A percentile compares a stretch with the other conserved stretches of the same genome.
These are phyloP conservation scores for Lyophyllum decastes DNA, from an alignment of 768 basidiomycete genomes.

Conservation along the genomic window DNA sequence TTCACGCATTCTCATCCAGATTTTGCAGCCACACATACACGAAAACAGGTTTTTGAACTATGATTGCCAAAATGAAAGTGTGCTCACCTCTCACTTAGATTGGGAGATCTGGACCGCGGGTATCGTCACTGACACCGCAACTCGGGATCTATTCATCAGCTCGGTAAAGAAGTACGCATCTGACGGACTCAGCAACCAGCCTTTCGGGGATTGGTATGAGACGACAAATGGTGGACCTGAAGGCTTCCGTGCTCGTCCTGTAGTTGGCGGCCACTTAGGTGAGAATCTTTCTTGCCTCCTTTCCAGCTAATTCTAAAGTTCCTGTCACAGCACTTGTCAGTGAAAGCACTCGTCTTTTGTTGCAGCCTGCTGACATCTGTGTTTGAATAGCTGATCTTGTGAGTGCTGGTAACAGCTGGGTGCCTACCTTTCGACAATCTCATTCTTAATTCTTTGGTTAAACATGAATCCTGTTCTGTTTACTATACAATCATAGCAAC, in stretches of 20 bases:
- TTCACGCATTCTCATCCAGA: neutral
- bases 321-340: slow-evolving; percentile 17
- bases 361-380: neutral
- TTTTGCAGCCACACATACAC: slow-evolving; percentile 49
- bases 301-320: slow-evolving; percentile 13
- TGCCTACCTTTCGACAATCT: too few relatives aligned
- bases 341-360: neutral
- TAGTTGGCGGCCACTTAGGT: slow-evolving; percentile 59
- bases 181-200: slow-evolving; percentile 41
- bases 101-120: slow-evolving; percentile 66
- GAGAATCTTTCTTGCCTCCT: neutral
- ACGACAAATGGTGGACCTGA: slow-evolving; percentile 47
- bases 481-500: too few relatives aligned
- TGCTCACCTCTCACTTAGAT: slow-evolving; percentile 31
- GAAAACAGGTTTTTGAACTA: slow-evolving; percentile 37
- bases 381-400: slow-evolving; percentile 9
- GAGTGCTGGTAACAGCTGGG: neutral
- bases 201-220: slow-evolving; percentile 58
- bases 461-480: too few relatives aligned
- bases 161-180: slow-evolving; percentile 52
- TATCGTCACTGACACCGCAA: slow-evolving; percentile 44
- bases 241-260: slow-evolving; percentile 57
- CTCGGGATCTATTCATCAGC: slow-evolving; percentile 52
- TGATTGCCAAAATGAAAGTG: neutral
- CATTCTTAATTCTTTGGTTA: too few relatives aligned